Conservation (phyloP, 208 protist species). For the Plasmodiophora brassicae region DNA sequence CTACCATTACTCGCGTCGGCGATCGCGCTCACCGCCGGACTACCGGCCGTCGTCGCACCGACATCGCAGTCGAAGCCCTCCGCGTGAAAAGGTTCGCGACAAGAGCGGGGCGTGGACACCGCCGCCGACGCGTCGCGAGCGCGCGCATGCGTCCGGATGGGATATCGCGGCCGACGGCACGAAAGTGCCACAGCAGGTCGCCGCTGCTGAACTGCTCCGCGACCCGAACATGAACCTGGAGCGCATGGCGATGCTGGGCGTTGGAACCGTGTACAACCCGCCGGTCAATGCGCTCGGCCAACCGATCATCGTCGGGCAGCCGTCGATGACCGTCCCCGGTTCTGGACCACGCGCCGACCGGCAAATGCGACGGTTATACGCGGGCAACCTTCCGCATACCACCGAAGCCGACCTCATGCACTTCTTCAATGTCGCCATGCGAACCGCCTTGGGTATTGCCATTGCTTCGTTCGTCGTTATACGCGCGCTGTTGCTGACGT, state of each 20-base stretch:
- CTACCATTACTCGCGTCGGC: too few relatives aligned
- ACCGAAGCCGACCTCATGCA: conserved; percentile 27
- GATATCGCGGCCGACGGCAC: conserved; percentile 11
- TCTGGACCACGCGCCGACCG: not conserved
- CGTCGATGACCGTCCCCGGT: not conserved
- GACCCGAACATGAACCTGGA: conserved; percentile 21
- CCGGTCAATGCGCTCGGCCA: not conserved
- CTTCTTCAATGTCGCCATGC: conserved; percentile 39
- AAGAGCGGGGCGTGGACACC: conserved; percentile 7
- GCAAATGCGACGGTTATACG: conserved; percentile 13
- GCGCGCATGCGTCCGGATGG: conserved; percentile 22
- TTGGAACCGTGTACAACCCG: not conserved
- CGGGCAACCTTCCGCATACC: conserved; percentile 27
- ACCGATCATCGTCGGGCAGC: conserved; percentile 17
- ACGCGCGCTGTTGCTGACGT: not conserved
- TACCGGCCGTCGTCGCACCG: too few relatives aligned
- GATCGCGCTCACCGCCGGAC: too few relatives aligned
- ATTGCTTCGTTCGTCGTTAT: too few relatives aligned
- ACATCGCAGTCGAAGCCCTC: not conserved
- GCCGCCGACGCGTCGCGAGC: not conserved
- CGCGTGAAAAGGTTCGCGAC: not conserved
- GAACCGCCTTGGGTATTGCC: not conserved
- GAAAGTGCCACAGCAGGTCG: not conserved
- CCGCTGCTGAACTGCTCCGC: not conserved
- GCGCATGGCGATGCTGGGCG: not conserved